A percentile compares a stretch with the other conserved stretches of the same genome.
These are phyloP conservation scores for Calonectria hawksworthii DNA, from an alignment of 2,329 filamentous ascomycete genomes.

Conservation along the genomic window DNA sequence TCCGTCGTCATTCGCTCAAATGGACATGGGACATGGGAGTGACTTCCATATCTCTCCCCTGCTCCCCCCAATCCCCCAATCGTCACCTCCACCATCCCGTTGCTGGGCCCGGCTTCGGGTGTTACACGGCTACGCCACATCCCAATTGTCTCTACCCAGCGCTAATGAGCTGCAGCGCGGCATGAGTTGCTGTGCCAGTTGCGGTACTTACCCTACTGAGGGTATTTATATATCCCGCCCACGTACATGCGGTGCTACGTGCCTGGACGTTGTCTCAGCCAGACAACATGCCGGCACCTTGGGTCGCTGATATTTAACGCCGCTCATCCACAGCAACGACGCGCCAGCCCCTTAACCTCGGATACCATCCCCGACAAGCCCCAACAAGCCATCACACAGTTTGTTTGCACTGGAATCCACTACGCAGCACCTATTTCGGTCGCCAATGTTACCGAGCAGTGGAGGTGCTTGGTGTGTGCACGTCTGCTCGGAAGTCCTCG, in stretches of 20 bases:
- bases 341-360: constrained; percentile 12
- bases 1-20: constrained; percentile 18
- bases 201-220: constrained; percentile 9
- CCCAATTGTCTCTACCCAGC: constrained; percentile 3
- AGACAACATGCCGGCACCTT: not conserved
- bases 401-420: constrained; percentile 19
- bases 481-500: constrained; percentile 40
- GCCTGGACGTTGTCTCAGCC: not conserved
- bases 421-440: constrained; percentile 18
- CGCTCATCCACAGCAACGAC: constrained; percentile 13
- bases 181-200: constrained; percentile 5
- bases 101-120: constrained; percentile 23
- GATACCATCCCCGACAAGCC: constrained; percentile 10
- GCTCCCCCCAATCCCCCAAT: constrained; percentile 1
- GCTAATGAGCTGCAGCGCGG: constrained; percentile 6
- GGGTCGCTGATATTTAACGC: not conserved
- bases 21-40: constrained; percentile 15
- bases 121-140: constrained; percentile 22
- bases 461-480: constrained; percentile 23
- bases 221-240: constrained; percentile 7
- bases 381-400: constrained; percentile 3
- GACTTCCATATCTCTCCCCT: constrained; percentile 15
- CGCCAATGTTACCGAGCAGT: constrained; percentile 19
- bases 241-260: not conserved
- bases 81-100: constrained; percentile 22